Base-by-base conservation (phyloP, 192 early-diverging fungal genomes). In the Geranomyces variabilis region DNA sequence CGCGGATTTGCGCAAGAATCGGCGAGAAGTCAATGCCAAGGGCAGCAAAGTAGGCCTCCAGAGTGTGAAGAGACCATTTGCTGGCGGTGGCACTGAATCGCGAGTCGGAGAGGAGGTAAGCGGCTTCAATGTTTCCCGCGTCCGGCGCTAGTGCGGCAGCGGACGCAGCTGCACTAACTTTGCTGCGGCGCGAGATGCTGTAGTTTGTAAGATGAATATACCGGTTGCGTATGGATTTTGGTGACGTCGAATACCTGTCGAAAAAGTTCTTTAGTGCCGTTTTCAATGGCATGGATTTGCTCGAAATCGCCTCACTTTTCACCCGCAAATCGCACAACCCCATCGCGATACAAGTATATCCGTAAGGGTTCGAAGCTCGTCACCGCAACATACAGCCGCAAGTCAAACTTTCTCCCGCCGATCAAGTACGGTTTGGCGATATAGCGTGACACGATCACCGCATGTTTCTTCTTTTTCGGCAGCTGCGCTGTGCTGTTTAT, bases 121-220 rank as follows among this genome's bases (percentile, higher is more conserved):
- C 36, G 10, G 36, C 36, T 3, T 41, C 36, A 10, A 10, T 7
- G 10, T 41, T 41, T 10, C 3, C 36, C 36, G 5, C 36, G 44
- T 31, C 51, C 7, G 51, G 51, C 15, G 19, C 3, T n/a, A 28
- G 15, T 14, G 19, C 51, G 8, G 51, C 51, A 55, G 51, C 51
- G 6, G 51, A 4, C 7, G 51, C 51, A 7, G 51, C 15, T 8
- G 51, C 51, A 24, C 21, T 6, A n/a, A 15, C 51, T n/a, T n/a
- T 24, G 21, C 26, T 55, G 4, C 51, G 51, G 51, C 51, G 51
- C 8, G 61, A 74, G 46, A 86, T 67, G 64, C 71, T 75, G 69
- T 80, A 82, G 53, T 86, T 86, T 15, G 84, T 86, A 19, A 86
- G 55, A 49, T 86, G 84, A 21, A 66, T 66, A 67, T 67, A 84